Conservation (phyloP, 345 rosid genomes). For the Euphorbia peplus region DNA sequence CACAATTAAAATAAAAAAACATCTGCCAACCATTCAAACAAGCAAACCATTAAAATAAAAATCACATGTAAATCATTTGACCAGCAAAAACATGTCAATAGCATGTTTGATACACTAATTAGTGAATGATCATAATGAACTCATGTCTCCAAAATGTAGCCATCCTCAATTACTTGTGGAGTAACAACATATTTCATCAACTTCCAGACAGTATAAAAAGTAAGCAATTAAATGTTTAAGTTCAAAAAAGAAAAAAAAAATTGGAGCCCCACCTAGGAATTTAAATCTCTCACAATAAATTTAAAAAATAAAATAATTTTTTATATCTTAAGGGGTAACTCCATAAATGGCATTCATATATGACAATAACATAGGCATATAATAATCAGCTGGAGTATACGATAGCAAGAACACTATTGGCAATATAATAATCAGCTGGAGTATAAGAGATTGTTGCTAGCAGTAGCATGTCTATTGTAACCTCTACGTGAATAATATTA, state of each 20-base stretch:
- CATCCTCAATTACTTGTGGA: neutral
- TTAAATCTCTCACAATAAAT: too few relatives aligned
- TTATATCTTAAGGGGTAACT: too few relatives aligned
- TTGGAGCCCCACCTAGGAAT: too few relatives aligned
- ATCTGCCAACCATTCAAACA: constrained; percentile 39
- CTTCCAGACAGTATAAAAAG: neutral
- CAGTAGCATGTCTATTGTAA: too few relatives aligned
- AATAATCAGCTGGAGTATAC: too few relatives aligned
- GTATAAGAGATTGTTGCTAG: too few relatives aligned
- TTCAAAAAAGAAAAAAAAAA: neutral
- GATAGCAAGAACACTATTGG: too few relatives aligned
- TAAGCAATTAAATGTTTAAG: neutral
- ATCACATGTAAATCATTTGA: neutral
- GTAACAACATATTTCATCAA: neutral
- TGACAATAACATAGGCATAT: too few relatives aligned
- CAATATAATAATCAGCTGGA: too few relatives aligned
- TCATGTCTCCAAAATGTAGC: neutral
- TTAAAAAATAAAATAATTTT: too few relatives aligned
- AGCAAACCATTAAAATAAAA: neutral
- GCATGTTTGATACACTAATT: neutral
- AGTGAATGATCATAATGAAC: neutral
- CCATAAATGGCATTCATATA: too few relatives aligned
- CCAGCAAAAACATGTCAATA: neutral
- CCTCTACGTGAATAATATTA: too few relatives aligned
- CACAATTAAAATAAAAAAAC: neutral